Evolutionary conservation across 768 basidiomycete genomes (phyloP), one percentile per base, ranked within the genome.

Genomic region (Leccinum boreale): DNA sequence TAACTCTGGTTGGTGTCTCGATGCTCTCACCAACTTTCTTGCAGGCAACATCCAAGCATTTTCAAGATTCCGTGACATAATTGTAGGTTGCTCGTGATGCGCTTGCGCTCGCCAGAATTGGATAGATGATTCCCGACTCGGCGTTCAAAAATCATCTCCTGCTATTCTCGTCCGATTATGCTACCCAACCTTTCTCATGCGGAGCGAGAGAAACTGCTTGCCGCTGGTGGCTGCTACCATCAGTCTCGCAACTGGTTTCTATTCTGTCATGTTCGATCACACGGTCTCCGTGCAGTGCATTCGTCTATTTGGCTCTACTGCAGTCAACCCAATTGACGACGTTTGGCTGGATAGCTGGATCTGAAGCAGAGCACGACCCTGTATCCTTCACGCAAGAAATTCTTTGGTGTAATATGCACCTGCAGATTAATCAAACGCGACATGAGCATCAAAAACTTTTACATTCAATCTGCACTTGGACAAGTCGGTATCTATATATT

Each of bases 401-500:
- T 17, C 44, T 36, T 29, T 29, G 29, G 9, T 31, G 31, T 12
- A 31, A 33, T 14, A 12, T 31, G 31, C 31, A 31, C 31, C 12
- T 33, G 31, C 31, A 14, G 31, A 33, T 33, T 14, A 12, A 21
- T 15, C 14, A 31, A 36, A 24, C 4, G 39, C 6, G 26, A 29
- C 31, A 33, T 6, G 15, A 26, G 19, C 33, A 14, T 15, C 6
- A 10, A 28, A 44, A 19, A 14, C 12, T n/a, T 39, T 31, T 29
- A 21, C 26, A 15, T 61, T 6, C 14, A 55, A 2, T 44, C 36
- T 39, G 17, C 7, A 39, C 36, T 39, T n/a, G 36, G 36, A 39
- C 17, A n/a, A 39, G 36, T 11, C 14, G 6, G 55, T 21, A 36
- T 58, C 52, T 63, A 48, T 58, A 57, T 67, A 60, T 42, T 42